Conservation (phyloP, 768 basidiomycete species). For the Tulasnella sp. region DNA sequence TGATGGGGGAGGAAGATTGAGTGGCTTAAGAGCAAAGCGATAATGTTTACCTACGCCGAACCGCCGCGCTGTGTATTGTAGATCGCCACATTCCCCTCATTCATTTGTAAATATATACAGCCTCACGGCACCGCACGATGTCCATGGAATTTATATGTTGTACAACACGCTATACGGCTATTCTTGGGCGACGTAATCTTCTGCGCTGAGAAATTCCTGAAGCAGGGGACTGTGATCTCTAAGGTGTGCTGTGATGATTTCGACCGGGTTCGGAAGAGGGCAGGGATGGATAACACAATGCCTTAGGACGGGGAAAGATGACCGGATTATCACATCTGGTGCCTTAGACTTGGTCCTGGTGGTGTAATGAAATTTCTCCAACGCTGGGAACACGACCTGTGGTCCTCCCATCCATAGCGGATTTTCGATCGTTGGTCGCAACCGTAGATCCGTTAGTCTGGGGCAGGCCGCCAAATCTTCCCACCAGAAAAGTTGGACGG, state of each 20-base stretch:
- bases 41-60: too few relatives aligned
- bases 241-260: too few relatives aligned
- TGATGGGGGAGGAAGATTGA: too few relatives aligned
- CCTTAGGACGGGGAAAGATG: too few relatives aligned
- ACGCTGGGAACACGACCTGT: not conserved
- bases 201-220: not conserved
- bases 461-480: not conserved
- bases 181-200: not conserved
- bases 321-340: too few relatives aligned
- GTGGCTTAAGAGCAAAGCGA: too few relatives aligned
- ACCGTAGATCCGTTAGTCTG: too few relatives aligned
- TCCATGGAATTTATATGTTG: conserved; percentile 1
- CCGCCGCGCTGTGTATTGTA: not conserved
- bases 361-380: not conserved
- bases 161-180: not conserved
- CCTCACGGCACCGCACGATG: not conserved
- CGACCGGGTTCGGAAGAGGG: too few relatives aligned
- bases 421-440: too few relatives aligned
- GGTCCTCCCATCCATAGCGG: too few relatives aligned
- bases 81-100: not conserved
- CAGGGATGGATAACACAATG: too few relatives aligned
- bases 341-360: too few relatives aligned
- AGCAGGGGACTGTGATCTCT: not conserved
- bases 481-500: not conserved
- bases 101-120: not conserved